A percentile compares a stretch with the other conserved stretches of the same genome.
Conservation (phyloP, 2,329 filamentous ascomycete species). For the Ambrosiella cleistominuta region DNA sequence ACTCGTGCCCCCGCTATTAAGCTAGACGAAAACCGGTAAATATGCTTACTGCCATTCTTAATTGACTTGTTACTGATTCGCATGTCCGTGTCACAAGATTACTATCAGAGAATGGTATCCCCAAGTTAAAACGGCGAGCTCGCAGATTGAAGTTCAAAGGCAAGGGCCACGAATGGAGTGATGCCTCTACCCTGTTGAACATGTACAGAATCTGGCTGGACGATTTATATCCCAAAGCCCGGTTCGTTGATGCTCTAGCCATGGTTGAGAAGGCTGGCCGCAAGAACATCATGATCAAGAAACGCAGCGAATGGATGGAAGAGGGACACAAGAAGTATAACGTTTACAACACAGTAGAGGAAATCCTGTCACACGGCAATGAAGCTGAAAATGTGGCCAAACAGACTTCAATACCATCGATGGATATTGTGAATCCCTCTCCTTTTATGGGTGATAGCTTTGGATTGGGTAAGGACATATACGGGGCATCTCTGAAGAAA, state of each 20-base stretch:
- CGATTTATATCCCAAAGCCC: slow-evolving; percentile 84
- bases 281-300: slow-evolving; percentile 56
- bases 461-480: slow-evolving; percentile 31
- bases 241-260: slow-evolving; percentile 70
- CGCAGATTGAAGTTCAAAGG: slow-evolving; percentile 67
- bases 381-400: slow-evolving; percentile 3
- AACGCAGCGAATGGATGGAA: slow-evolving; percentile 69
- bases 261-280: slow-evolving; percentile 94
- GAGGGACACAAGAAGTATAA: slow-evolving; percentile 38
- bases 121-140: slow-evolving; percentile 56
- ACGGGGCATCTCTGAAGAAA: slow-evolving; percentile 32
- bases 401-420: neutral
- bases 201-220: slow-evolving; percentile 97
- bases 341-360: slow-evolving; percentile 20
- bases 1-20: slow-evolving; percentile 58
- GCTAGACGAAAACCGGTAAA: slow-evolving; percentile 61
- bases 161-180: slow-evolving; percentile 90
- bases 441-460: neutral
- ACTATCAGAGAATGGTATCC: slow-evolving; percentile 69
- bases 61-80: too few relatives aligned
- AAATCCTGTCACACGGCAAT: slow-evolving; percentile 10
- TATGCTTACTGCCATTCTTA: neutral
- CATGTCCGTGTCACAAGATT: slow-evolving; percentile 32
- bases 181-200: slow-evolving; percentile 63
- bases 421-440: neutral